Percentiles rank a stretch among this genome's conserved stretches.
Evolutionary conservation across 768 basidiomycete genomes (phyloP).

Genomic region (Hydnomerulius pinastri): DNA sequence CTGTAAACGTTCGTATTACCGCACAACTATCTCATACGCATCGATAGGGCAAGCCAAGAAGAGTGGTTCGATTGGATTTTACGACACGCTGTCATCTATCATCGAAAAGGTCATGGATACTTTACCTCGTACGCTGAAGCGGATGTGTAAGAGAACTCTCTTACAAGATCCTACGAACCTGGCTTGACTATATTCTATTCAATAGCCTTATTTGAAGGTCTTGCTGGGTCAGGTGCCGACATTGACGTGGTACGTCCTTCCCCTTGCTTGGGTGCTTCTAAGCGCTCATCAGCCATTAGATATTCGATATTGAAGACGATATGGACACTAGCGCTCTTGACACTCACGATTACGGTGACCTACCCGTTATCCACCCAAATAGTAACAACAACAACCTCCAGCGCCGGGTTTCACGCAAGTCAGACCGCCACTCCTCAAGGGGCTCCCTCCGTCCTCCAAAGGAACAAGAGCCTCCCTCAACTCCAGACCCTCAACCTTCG

Average conservation of each 20-base stretch:
- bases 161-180: background rate
- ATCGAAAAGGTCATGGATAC: conserved; percentile 73
- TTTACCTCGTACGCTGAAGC: conserved; percentile 73
- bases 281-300: conserved; percentile 38
- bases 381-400: conserved; percentile 14
- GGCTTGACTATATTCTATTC: background rate
- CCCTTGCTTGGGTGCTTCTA: background rate
- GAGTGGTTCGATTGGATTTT: conserved; percentile 62
- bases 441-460: conserved; percentile 25
- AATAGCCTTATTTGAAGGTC: conserved; percentile 78
- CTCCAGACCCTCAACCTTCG: conserved; percentile 5
- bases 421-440: conserved; percentile 33
- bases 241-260: conserved; percentile 64
- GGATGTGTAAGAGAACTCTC: conserved; percentile 58
- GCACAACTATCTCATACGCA: background rate
- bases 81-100: conserved; percentile 68
- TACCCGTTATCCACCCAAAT: conserved; percentile 23
- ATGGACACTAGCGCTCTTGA: conserved; percentile 60
- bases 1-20: background rate
- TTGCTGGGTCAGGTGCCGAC: conserved; percentile 70
- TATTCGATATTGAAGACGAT: conserved; percentile 80
- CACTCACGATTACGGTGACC: conserved; percentile 38
- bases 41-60: conserved; percentile 59
- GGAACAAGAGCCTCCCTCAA: conserved; percentile 14
- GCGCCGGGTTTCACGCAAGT: conserved; percentile 35